Evolutionary conservation across 1,139 yeast species (phyloP).

Genomic region (Kodamaea sp.): DNA sequence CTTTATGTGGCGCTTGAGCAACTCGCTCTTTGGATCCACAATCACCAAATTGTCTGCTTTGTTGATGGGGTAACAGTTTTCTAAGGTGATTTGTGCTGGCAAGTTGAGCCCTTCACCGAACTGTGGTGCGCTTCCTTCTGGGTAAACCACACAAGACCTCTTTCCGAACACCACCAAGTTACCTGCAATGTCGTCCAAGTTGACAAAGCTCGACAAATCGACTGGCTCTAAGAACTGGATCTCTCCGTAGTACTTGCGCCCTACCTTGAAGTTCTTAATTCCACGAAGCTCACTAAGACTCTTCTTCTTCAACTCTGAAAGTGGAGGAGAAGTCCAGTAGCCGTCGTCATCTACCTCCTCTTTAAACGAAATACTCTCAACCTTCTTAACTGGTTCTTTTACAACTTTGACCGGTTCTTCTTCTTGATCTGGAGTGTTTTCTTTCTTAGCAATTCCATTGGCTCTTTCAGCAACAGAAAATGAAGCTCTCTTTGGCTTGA

Average conservation of each 20-base stretch:
- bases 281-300: conserved; percentile 63
- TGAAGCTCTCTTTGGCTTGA: conserved; percentile 9
- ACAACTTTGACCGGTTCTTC: conserved; percentile 1
- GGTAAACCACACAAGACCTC: conserved; percentile 70
- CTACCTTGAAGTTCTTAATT: conserved; percentile 71
- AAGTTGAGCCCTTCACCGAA: conserved; percentile 83
- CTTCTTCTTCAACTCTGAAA: conserved; percentile 59
- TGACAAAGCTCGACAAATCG: conserved; percentile 68
- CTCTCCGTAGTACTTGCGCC: conserved; percentile 76
- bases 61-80: conserved; percentile 75
- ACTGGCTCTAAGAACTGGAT: conserved; percentile 80
- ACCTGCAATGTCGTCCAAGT: conserved; percentile 65
- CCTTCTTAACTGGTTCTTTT: too few relatives aligned
- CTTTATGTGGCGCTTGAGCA: conserved; percentile 67
- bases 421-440: background rate
- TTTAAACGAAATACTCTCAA: conserved; percentile 29
- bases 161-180: conserved; percentile 61
- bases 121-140: conserved; percentile 66
- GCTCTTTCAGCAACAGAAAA: conserved; percentile 6
- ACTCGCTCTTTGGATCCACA: conserved; percentile 74
- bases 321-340: conserved; percentile 84
- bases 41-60: conserved; percentile 74
- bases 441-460: background rate
- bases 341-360: conserved; percentile 59
- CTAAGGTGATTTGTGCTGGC: conserved; percentile 70